Evolutionary conservation across 495 filamentous ascomycete species (phyloP).

Genomic region (Amniculicola lignicola): DNA sequence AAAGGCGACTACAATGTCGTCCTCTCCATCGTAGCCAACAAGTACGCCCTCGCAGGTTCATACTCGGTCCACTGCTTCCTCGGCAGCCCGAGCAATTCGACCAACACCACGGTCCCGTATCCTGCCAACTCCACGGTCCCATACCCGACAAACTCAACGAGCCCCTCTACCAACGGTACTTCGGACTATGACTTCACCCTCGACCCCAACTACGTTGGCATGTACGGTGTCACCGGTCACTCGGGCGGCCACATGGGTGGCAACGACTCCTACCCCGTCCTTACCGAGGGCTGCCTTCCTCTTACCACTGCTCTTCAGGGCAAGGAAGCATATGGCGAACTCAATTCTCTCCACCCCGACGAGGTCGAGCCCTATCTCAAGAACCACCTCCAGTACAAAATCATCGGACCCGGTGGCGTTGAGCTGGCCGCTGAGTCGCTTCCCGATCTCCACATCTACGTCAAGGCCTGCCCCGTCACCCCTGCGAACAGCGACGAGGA

Average conservation of each 20-base stretch:
- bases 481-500: slow-evolving; percentile 17
- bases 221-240: slow-evolving; percentile 20
- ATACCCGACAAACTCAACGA: slow-evolving; percentile 15
- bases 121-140: slow-evolving; percentile 12
- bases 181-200: slow-evolving; percentile 5
- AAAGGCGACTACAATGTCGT: slow-evolving; percentile 30
- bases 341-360: slow-evolving; percentile 18
- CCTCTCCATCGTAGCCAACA: slow-evolving; percentile 25
- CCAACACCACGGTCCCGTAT: slow-evolving; percentile 6
- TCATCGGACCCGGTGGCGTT: slow-evolving; percentile 22
- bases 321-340: slow-evolving; percentile 21
- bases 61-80: slow-evolving; percentile 29
- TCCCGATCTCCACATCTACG: slow-evolving; percentile 22
- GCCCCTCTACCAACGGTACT: slow-evolving; percentile 7
- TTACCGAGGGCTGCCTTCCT: slow-evolving; percentile 27
- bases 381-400: slow-evolving; percentile 24
- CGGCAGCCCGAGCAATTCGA: slow-evolving; percentile 25
- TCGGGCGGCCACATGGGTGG: background rate
- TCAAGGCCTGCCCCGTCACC: slow-evolving; percentile 16
- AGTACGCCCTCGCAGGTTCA: slow-evolving; percentile 24
- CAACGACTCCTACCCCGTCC: slow-evolving; percentile 1
- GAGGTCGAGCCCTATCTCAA: slow-evolving; percentile 26
- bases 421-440: slow-evolving; percentile 16
- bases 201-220: slow-evolving; percentile 21
- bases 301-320: slow-evolving; percentile 28